Base-by-base conservation (phyloP, 768 basidiomycete species). In the Lactarius akahatsu region DNA sequence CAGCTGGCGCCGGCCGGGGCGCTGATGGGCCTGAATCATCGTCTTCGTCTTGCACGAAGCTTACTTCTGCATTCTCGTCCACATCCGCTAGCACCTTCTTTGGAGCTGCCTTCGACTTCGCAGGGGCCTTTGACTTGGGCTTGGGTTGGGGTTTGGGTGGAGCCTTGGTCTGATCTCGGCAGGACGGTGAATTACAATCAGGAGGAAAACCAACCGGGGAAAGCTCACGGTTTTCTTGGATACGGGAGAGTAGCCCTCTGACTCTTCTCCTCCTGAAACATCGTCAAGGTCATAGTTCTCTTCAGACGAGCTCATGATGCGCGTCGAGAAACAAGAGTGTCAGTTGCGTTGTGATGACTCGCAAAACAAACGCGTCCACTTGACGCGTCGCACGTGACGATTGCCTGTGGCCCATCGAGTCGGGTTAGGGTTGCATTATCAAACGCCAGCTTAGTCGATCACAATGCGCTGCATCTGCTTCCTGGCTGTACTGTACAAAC, bases 81-180 rank as follows among this genome's bases (percentile, higher is more conserved):
- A 87, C 86, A 57, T 90, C 83, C 20, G 79, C 86, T 70, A 91
- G 80, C 9, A 85, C 81, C 69, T 87, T 89, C 86, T 89, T 92
- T 52, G 80, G 73, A 16, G 75, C 70, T 5, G 81, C 75, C 71
- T 86, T 91, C 2, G 80, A 59, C 71, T 87, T 90, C 0, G 78
- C 70, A 8, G 77, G 71, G 9, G 80, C 62, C 71, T 85, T 87
- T 6, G 79, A 71, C 57, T 80, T 82, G 0, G 80, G 70, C 70
- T 87, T 86, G 4, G 78, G 55, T 0, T 79, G 70, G 20, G 79
- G 62, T 65, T 84, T 84, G 11, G 76, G 68, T n/a, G 79, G 74
- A n/a, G 79, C 72, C 63, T 82, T 84, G 50, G 81, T 59, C 62
- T 84, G 75, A 76, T 73, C 50, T 75, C 70, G 62, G 74, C 54